A percentile compares a stretch with the other conserved stretches of the same genome.
These are phyloP conservation scores for Basipetospora sp. DNA, from an alignment of 2,329 filamentous ascomycete species.

Conservation along the genomic window DNA sequence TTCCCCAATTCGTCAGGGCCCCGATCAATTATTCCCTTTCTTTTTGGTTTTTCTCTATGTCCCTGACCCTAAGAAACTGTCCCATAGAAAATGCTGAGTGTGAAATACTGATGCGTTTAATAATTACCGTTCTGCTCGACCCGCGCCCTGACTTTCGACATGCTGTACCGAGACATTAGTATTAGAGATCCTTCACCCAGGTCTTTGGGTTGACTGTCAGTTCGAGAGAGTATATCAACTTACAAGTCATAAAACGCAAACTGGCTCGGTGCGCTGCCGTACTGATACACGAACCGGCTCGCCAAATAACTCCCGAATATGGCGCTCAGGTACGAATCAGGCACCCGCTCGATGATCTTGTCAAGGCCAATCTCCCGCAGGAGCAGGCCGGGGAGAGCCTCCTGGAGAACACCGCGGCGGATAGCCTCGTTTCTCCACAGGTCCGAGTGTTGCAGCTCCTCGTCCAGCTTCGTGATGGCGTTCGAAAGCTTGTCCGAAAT, in stretches of 20 bases:
- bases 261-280: constrained; percentile 80
- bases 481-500: constrained; percentile 80
- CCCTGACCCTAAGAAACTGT: too few species aligned
- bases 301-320: constrained; percentile 95
- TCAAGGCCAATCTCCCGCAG: constrained; percentile 83
- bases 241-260: constrained; percentile 98
- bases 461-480: constrained; percentile 90
- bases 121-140: neutral
- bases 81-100: too few species aligned
- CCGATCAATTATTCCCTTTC: too few species aligned
- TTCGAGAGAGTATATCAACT: constrained; percentile 26
- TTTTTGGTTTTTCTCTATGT: too few species aligned
- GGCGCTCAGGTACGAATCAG: constrained; percentile 77
- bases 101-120: too few species aligned
- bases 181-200: too few species aligned
- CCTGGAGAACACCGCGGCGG: constrained; percentile 60
- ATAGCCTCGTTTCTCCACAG: constrained; percentile 76
- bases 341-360: constrained; percentile 72
- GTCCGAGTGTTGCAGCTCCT: constrained; percentile 86
- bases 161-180: constrained; percentile 31
- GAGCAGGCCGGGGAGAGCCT: constrained; percentile 74
- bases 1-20: too few species aligned
- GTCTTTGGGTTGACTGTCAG: neutral
- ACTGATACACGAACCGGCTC: constrained; percentile 90
- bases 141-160: constrained; percentile 48